Evolutionary conservation across 2,329 filamentous ascomycete genomes (phyloP), one percentile per base, ranked within the genome.

Genomic region (Claviceps capensis): DNA sequence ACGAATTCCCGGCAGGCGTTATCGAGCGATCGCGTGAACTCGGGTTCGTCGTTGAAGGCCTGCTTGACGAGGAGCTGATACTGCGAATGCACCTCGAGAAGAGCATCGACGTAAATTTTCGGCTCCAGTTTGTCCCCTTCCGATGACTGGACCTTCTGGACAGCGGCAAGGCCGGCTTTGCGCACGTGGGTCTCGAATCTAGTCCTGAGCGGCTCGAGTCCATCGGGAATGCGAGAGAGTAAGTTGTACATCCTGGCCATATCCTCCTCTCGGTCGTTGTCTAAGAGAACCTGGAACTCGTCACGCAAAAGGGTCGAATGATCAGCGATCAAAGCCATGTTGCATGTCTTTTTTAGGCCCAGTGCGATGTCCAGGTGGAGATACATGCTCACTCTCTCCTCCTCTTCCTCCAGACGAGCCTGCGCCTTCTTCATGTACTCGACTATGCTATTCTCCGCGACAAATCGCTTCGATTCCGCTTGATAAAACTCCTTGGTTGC

Each of bases 391-490:
- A 98, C 93, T 26, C 93, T 87, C 64, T 91, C 88, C 70, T 95
- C 93, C 68, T 98, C 93, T 68, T 98, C 93, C 7, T 88, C 81
- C 55, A 98, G 71, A 36, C 93, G 83, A 43, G 81, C 71, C 70
- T 97, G 91, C 0, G 93, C 94, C 78, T 98, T 98, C 76, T 97
- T 97, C 93, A 98, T 97, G 71, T 97, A 98, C 65, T 98, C 93
- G 37, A 98, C 90, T 4, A 98, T 89, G 57, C 86, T 95, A 66
- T 98, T 98, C 67, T 97, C 91, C 11, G 89, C 87, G 37, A 98
- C 82, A 64, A 98, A 98, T 57, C 89, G 85, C 61, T 88, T 88
- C 19, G 93, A 97, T 67, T 98, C 94, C 46, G 85, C 83, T 60
- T 88, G 78, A 67, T 98, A 98, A 71, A 95, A 98, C 34, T 76